Base-by-base conservation (phyloP, 768 basidiomycete species). In the Termitomyces sp. region DNA sequence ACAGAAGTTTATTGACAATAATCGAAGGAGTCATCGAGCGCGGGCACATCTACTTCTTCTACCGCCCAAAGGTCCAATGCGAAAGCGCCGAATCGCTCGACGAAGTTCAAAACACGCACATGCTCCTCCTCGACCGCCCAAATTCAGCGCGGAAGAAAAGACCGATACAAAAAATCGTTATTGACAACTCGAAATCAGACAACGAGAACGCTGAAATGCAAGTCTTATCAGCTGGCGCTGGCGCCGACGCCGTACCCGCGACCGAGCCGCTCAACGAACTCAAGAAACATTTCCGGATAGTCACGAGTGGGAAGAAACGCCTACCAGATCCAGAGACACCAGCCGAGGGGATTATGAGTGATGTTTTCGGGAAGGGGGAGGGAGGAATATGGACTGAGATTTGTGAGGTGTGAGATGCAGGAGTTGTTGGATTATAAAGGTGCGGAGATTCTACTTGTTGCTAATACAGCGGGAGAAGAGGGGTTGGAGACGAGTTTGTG, bases 11-110 rank as follows among this genome's bases (percentile, higher is more conserved):
- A 45, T 20, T 46, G 45, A 46, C 4, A 22, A 22, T 28, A 28
- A 9, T 20, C 9, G 1, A 20, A 45, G 84, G 83, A 9, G 81
- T 80, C 11, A 84, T 84, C 55, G 83, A 86, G 65, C 73, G 84
- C 16, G 85, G 84, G 8, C 82, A 86, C 63, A 77, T 88, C 50
- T 87, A 87, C 71, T 86, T 88, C 70, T 83, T 86, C 72, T 88
- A 84, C 66, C 81, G 83, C 13, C 86, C 85, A 4, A 79, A 82
- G 33, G 84, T 86, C 20, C 71, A 85, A 65, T 68, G n/a, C 8
- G 40, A 44, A 28, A n/a, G 28, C 40, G 40, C 55, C 18, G n/a
- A 42, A 42, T 55, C 55, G 55, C 55, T 55, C 18, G 28, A 44
- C 18, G 55, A 87, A 60, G 77, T 88, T 36, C 76, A 76, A 62